Evolutionary conservation across 306 rosid genomes (phyloP).

Genomic region (Aeschynomene evenia): DNA sequence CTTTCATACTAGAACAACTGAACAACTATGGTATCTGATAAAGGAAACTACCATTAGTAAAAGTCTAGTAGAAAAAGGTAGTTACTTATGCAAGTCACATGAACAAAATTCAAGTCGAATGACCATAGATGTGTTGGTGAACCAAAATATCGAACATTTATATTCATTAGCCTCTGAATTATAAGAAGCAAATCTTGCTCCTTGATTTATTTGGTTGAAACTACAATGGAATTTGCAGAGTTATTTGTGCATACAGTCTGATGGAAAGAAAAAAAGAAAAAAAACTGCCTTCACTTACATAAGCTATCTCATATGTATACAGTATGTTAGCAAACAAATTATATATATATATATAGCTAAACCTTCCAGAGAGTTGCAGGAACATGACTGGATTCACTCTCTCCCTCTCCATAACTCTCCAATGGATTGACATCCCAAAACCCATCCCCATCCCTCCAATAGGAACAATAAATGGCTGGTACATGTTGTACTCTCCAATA

Average conservation of each 20-base stretch:
- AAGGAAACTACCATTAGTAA: neutral
- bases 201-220: constrained; percentile 17
- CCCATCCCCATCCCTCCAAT: constrained; percentile 57
- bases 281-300: neutral
- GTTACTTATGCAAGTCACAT: neutral
- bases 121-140: neutral
- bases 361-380: constrained; percentile 42
- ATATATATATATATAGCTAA: constrained; percentile 11
- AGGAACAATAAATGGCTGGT: constrained; percentile 50
- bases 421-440: constrained; percentile 65
- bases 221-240: neutral
- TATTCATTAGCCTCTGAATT: neutral
- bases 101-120: neutral
- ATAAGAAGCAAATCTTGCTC: constrained; percentile 4
- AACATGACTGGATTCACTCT: constrained; percentile 14
- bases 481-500: constrained; percentile 49
- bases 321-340: neutral
- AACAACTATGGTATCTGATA: neutral
- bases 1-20: neutral
- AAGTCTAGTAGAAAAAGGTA: neutral
- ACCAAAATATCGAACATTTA: constrained; percentile 12
- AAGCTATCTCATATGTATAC: no score
- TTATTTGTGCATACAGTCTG: neutral
- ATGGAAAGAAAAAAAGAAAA: neutral
- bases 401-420: constrained; percentile 38